A percentile compares a stretch with the other conserved stretches of the same genome.
phyloP scores from a whole-genome alignment of 2,329 filamentous ascomycete species.

The Eurotiales sp. region DNA sequence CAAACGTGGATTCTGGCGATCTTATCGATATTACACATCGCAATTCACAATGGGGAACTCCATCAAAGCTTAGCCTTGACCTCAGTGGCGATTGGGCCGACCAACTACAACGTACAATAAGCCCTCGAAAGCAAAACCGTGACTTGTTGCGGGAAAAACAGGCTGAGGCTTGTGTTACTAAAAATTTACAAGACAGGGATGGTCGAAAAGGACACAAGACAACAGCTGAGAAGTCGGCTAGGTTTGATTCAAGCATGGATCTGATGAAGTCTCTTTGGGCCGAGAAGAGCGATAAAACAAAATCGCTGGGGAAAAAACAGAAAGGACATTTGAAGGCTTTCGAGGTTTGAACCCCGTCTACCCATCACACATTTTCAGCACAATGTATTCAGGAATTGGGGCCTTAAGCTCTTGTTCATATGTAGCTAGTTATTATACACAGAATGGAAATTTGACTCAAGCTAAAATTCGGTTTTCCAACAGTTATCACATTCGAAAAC shows the following conservation, averaged over 20 bases:
- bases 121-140: slow-evolving; percentile 87
- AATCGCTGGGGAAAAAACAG: slow-evolving; percentile 53
- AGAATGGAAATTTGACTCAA: slow-evolving; percentile 34
- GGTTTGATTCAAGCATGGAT: slow-evolving; percentile 86
- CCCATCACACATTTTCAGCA: slow-evolving; percentile 18
- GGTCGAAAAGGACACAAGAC: slow-evolving; percentile 22
- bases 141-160: slow-evolving; percentile 65
- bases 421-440: slow-evolving; percentile 32
- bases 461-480: slow-evolving; percentile 35
- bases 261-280: slow-evolving; percentile 93
- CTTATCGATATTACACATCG: slow-evolving; percentile 45
- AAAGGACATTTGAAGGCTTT: slow-evolving; percentile 63
- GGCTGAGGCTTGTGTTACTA: slow-evolving; percentile 53
- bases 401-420: slow-evolving; percentile 13
- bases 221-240: slow-evolving; percentile 45
- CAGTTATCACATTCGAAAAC: slow-evolving; percentile 87
- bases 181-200: slow-evolving; percentile 35
- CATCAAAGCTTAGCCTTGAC: slow-evolving; percentile 50
- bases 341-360: slow-evolving; percentile 74
- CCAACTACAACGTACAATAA: slow-evolving; percentile 89
- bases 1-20: slow-evolving; percentile 69
- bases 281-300: slow-evolving; percentile 50
- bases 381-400: slow-evolving; percentile 21
- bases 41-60: slow-evolving; percentile 42
- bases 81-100: slow-evolving; percentile 86